These are phyloP conservation scores for Dovyalis caffra DNA, from an alignment of 345 rosid genomes.

Conservation along the genomic window DNA sequence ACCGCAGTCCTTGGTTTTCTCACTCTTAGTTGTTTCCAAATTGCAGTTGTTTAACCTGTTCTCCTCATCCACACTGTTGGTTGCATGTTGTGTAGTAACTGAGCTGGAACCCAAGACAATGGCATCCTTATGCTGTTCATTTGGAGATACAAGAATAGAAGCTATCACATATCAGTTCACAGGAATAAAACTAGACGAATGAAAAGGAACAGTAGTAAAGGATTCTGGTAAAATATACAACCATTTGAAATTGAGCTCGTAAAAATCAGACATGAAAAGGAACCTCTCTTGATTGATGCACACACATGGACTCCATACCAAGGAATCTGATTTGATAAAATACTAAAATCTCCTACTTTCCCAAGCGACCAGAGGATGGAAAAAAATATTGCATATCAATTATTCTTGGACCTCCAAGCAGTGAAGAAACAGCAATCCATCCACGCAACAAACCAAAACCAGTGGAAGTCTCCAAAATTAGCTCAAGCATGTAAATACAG, in stretches of 20 bases:
- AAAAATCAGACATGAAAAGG: background rate
- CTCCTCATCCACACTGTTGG: constrained; percentile 7
- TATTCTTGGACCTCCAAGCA: background rate
- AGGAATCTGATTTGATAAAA: background rate
- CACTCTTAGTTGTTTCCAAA: constrained; percentile 3
- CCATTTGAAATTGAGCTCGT: background rate
- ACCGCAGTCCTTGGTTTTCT: constrained; percentile 30
- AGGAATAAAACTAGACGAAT: background rate
- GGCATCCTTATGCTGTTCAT: constrained; percentile 31
- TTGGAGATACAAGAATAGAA: constrained; percentile 14
- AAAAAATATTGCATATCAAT: background rate
- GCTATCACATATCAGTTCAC: background rate
- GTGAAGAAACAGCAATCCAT: background rate
- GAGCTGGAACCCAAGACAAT: constrained; percentile 9
- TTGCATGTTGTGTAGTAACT: constrained; percentile 9
- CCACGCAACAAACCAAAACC: constrained; percentile 2
- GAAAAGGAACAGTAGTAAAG: background rate
- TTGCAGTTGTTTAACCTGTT: constrained; percentile 8
- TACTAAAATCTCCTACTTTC: background rate
- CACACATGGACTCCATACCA: background rate
- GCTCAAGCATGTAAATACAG: background rate
- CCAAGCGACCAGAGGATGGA: background rate
- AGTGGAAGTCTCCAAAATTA: background rate
- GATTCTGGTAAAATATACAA: background rate
- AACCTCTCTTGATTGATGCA: background rate